Conservation (phyloP, 2,329 filamentous ascomycete species). For the Fusarium buharicum region DNA sequence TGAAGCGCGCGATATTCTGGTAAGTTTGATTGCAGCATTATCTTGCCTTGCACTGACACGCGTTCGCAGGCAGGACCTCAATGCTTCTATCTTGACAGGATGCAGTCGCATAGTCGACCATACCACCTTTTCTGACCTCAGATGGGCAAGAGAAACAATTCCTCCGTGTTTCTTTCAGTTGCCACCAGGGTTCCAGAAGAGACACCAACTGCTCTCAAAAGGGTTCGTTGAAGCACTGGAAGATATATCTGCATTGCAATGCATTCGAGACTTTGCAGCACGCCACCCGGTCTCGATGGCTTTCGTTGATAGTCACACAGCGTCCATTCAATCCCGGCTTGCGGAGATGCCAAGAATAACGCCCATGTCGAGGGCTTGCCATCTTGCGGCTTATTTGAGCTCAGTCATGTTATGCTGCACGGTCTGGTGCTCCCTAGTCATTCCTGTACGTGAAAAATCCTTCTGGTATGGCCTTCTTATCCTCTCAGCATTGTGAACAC, state of each 20-base stretch:
- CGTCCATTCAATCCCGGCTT: slow-evolving; percentile 56
- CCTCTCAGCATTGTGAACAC: background rate
- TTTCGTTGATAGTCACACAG: slow-evolving; percentile 53
- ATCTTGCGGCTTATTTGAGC: slow-evolving; percentile 55
- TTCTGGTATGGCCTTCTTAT: no score
- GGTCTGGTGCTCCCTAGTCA: slow-evolving; percentile 51
- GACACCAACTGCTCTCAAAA: slow-evolving; percentile 38
- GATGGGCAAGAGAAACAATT: slow-evolving; percentile 52
- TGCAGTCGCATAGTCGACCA: slow-evolving; percentile 54
- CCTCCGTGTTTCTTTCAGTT: slow-evolving; percentile 45
- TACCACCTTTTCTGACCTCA: slow-evolving; percentile 54
- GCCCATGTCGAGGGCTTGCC: slow-evolving; percentile 48
- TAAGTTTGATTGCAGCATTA: slow-evolving; percentile 30
- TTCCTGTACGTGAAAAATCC: slow-evolving; percentile 50
- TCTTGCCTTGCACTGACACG: background rate
- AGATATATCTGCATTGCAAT: slow-evolving; percentile 54
- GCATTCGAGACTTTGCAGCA: slow-evolving; percentile 48
- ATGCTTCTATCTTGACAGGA: slow-evolving; percentile 53
- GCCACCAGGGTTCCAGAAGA: slow-evolving; percentile 49
- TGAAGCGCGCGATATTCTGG: slow-evolving; percentile 60
- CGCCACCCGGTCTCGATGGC: slow-evolving; percentile 45
- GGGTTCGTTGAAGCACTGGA: slow-evolving; percentile 52
- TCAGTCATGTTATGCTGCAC: slow-evolving; percentile 55
- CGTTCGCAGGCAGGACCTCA: slow-evolving; percentile 56
- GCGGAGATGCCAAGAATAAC: slow-evolving; percentile 39